Evolutionary conservation across 208 protist species (phyloP).

Genomic region (Crithidia sp.): DNA sequence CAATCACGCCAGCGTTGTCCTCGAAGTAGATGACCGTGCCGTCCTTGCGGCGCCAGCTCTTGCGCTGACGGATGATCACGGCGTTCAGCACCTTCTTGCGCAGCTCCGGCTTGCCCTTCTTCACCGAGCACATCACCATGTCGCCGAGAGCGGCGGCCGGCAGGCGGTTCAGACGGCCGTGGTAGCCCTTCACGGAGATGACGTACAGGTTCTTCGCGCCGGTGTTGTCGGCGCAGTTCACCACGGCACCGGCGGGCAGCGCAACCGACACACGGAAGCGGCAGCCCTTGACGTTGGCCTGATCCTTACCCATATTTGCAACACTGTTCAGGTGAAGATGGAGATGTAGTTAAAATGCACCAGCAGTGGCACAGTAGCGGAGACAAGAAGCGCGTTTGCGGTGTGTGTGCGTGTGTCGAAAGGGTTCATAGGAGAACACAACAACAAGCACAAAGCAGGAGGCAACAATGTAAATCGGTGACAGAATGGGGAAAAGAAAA

Average conservation of each 20-base stretch:
- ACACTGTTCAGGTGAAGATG: not conserved
- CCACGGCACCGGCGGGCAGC: constrained; percentile 98
- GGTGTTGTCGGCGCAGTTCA: constrained; percentile 99
- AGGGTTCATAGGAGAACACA: no score
- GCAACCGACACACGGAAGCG: constrained; percentile 99
- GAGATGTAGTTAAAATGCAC: no score
- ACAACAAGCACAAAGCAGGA: no score
- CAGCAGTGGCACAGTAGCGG: not conserved
- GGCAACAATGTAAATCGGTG: no score
- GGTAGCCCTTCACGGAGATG: constrained; percentile 98
- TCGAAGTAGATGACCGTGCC: constrained; percentile 99
- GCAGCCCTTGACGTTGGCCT: constrained; percentile 92
- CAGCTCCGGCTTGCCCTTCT: constrained; percentile 99
- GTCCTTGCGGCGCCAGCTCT: constrained; percentile 99
- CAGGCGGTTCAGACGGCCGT: constrained; percentile 98
- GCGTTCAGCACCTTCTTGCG: constrained; percentile 99
- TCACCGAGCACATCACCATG: constrained; percentile 99
- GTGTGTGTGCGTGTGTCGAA: no score
- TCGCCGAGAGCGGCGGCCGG: constrained; percentile 98
- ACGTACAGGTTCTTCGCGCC: constrained; percentile 99
- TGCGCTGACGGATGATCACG: constrained; percentile 99
- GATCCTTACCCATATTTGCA: constrained; percentile 87
- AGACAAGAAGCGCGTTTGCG: no score
- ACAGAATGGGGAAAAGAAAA: no score
- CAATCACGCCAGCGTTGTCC: constrained; percentile 99